Percentiles rank a stretch among this genome's conserved stretches.
Conservation (phyloP, 805 yeast species). For the Yamadazyma sp. region DNA sequence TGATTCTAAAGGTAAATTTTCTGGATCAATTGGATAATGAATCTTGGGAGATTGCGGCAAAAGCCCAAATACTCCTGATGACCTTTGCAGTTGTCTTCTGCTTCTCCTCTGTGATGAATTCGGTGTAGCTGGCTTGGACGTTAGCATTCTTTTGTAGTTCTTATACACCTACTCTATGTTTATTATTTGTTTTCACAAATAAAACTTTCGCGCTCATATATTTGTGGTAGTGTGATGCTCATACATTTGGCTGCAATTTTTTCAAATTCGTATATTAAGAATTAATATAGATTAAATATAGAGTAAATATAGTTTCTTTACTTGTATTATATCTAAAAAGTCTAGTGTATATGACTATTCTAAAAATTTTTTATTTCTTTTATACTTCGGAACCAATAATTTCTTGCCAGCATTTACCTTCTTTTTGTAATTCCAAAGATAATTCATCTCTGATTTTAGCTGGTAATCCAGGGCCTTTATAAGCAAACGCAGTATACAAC, state of each 20-base stretch:
- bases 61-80: constrained; percentile 35
- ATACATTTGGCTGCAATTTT: background rate
- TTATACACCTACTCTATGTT: too few species aligned
- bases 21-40: constrained; percentile 42
- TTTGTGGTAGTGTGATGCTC: too few species aligned
- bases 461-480: constrained; percentile 85
- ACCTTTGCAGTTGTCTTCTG: constrained; percentile 19
- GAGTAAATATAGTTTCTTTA: too few species aligned
- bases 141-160: too few species aligned
- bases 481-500: constrained; percentile 86
- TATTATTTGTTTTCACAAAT: constrained; percentile 2
- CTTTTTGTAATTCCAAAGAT: constrained; percentile 52
- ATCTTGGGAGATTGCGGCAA: constrained; percentile 41
- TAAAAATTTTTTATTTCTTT: background rate
- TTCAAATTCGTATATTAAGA: too few species aligned
- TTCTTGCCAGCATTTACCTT: constrained; percentile 82
- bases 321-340: too few species aligned
- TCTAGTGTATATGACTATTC: too few species aligned
- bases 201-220: too few species aligned
- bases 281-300: too few species aligned
- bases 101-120: constrained; percentile 6
- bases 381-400: constrained; percentile 43
- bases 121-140: constrained; percentile 10
- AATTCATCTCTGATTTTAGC: constrained; percentile 42
- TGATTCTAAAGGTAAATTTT: constrained; percentile 41